Conservation (phyloP, 2,329 filamentous ascomycete genomes). For the Epichloe typhina region DNA sequence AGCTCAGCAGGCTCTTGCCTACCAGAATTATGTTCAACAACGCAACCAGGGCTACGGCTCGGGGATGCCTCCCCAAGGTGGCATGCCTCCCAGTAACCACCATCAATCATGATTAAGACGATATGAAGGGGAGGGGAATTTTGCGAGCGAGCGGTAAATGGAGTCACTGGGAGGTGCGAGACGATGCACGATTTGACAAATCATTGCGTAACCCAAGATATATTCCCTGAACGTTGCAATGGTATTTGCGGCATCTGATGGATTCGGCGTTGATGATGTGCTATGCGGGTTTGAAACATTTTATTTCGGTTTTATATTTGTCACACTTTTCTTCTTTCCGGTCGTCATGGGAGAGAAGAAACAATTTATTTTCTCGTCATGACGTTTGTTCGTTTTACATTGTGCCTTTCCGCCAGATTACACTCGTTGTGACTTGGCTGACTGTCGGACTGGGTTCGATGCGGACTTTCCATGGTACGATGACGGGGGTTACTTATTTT, state of each 20-base stretch:
- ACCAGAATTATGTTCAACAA: slow-evolving; percentile 73
- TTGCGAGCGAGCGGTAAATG: not conserved
- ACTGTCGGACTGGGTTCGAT: not conserved
- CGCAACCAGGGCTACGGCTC: slow-evolving; percentile 57
- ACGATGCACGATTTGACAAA: slow-evolving; percentile 1
- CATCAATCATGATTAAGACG: slow-evolving; percentile 52
- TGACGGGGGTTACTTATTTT: not conserved
- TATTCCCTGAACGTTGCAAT: slow-evolving; percentile 17
- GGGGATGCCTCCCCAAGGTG: slow-evolving; percentile 65
- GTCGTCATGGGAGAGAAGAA: not conserved
- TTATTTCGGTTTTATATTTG: slow-evolving; percentile 8
- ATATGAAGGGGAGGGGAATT: not conserved
- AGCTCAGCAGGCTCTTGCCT: slow-evolving; percentile 66
- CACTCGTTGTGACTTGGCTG: not conserved
- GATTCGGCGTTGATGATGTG: slow-evolving; percentile 30
- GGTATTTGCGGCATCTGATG: slow-evolving; percentile 27
- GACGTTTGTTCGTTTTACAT: not conserved
- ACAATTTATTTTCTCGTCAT: not conserved
- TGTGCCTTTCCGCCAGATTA: not conserved
- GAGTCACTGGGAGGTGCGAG: not conserved
- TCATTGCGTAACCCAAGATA: slow-evolving; percentile 15
- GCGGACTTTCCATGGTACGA: not conserved
- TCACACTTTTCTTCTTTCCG: slow-evolving; percentile 7
- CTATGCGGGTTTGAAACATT: slow-evolving; percentile 13
- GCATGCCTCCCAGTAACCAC: slow-evolving; percentile 72